Conservation (phyloP, 164 flowering plant genomes). For the Warburgia ugandensis region DNA sequence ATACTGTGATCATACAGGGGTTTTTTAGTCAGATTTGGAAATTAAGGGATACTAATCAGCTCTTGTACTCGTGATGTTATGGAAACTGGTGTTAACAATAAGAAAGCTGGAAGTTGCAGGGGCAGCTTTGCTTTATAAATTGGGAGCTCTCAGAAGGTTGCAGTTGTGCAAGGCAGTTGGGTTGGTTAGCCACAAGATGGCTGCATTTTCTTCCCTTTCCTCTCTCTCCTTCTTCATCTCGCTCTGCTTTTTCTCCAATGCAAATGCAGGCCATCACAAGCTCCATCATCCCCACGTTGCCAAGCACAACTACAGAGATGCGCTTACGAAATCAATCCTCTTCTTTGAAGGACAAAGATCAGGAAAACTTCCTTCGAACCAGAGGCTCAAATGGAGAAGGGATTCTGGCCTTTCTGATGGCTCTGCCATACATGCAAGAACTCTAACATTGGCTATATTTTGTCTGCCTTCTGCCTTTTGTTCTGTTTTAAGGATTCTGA, state of each 20-base stretch:
- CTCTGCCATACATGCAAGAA: conserved; percentile 41
- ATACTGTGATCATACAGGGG: too few species aligned
- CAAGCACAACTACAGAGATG: conserved; percentile 75
- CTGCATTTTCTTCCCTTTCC: too few species aligned
- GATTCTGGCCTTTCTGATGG: conserved; percentile 89
- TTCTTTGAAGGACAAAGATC: conserved; percentile 90
- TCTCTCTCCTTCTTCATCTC: conserved; percentile 14
- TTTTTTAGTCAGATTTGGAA: too few species aligned
- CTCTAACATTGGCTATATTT: too few species aligned
- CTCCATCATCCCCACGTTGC: conserved; percentile 38
- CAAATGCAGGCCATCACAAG: conserved; percentile 20
- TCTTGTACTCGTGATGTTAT: too few species aligned
- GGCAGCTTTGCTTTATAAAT: too few species aligned
- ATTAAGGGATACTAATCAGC: too few species aligned
- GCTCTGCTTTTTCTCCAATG: conserved; percentile 26
- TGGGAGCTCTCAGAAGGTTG: too few species aligned
- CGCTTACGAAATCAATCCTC: conserved; percentile 78
- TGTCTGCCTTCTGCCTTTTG: background rate
- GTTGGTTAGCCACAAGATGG: too few species aligned
- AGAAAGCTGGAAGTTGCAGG: too few species aligned
- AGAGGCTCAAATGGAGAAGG: conserved; percentile 70
- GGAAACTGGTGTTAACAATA: too few species aligned
- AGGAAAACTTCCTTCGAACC: conserved; percentile 72
- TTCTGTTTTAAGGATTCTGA: conserved; percentile 5
- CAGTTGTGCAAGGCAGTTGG: too few species aligned